Percentiles rank a stretch among this genome's conserved stretches.
Conservation (phyloP, 805 yeast genomes). For the Myxozyma mucilagina region DNA sequence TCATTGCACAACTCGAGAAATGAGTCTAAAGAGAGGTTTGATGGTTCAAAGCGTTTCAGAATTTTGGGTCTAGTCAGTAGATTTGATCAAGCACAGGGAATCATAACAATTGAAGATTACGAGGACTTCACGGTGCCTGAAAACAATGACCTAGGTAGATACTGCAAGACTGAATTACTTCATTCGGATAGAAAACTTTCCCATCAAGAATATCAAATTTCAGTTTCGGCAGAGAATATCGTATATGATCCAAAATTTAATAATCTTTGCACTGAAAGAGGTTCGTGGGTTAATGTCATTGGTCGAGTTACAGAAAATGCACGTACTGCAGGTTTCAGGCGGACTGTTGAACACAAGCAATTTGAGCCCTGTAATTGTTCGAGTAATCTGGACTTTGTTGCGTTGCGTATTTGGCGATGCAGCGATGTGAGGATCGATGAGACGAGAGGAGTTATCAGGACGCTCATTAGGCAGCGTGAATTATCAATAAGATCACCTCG, state of each 20-base stretch:
- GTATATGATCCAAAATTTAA: conserved; percentile 1
- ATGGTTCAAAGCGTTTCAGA: conserved; percentile 10
- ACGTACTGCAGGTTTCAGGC: background rate
- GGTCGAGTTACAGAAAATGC: conserved; percentile 1
- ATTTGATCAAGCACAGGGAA: conserved; percentile 8
- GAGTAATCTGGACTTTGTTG: background rate
- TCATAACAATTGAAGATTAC: conserved; percentile 12
- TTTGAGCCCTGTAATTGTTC: background rate
- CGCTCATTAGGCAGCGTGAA: conserved; percentile 8
- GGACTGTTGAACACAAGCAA: background rate
- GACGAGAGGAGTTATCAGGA: conserved; percentile 1
- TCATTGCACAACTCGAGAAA: background rate
- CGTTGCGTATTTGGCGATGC: conserved; percentile 15
- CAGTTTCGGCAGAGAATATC: background rate
- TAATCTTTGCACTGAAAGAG: background rate
- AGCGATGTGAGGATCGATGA: background rate
- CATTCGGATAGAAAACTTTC: background rate
- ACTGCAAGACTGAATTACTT: background rate
- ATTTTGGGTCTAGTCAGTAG: conserved; percentile 14
- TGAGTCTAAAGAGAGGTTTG: background rate
- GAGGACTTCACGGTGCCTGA: background rate
- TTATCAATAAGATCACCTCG: background rate
- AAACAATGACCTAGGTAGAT: background rate
- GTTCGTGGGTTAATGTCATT: conserved; percentile 17
- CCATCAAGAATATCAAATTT: background rate